A percentile compares a stretch with the other conserved stretches of the same genome.
phyloP scores from a whole-genome alignment of 805 yeast genomes.

The Candida ortonii region DNA sequence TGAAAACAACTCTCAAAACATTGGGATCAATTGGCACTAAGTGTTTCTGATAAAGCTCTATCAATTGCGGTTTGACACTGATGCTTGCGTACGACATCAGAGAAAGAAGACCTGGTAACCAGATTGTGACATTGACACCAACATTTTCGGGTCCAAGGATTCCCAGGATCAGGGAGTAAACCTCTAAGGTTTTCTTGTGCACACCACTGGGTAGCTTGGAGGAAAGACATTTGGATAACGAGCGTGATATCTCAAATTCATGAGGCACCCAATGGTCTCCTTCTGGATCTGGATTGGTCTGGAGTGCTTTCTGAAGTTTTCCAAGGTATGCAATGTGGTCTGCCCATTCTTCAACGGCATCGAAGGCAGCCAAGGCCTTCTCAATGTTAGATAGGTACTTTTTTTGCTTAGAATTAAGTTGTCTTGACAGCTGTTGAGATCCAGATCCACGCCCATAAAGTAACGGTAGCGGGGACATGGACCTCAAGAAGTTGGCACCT shows the following conservation, averaged over 20 bases:
- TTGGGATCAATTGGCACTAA: constrained; percentile 50
- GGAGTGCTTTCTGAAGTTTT: constrained; percentile 70
- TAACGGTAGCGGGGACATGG: constrained; percentile 31
- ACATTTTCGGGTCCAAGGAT: constrained; percentile 56
- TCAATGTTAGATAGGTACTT: constrained; percentile 67
- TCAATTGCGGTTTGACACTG: constrained; percentile 76
- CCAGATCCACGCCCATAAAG: constrained; percentile 16
- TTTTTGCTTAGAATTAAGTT: constrained; percentile 60
- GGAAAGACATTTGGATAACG: constrained; percentile 75
- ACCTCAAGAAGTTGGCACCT: constrained; percentile 21
- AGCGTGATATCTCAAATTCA: constrained; percentile 61
- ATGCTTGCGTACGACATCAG: constrained; percentile 85
- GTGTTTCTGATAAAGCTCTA: constrained; percentile 57
- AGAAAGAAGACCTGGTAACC: constrained; percentile 95
- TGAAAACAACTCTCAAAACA: constrained; percentile 52
- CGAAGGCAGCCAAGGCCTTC: constrained; percentile 71
- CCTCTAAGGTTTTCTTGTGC: constrained; percentile 80
- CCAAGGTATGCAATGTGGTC: constrained; percentile 90
- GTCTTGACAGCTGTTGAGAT: constrained; percentile 23
- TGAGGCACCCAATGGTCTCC: constrained; percentile 60
- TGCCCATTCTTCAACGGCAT: constrained; percentile 93
- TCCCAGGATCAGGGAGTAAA: constrained; percentile 68
- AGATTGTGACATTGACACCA: constrained; percentile 55
- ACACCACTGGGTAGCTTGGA: constrained; percentile 92
- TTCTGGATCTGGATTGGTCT: constrained; percentile 41